phyloP scores from a whole-genome alignment of 441 rosid genomes.

The Adansonia madagascariensis region DNA sequence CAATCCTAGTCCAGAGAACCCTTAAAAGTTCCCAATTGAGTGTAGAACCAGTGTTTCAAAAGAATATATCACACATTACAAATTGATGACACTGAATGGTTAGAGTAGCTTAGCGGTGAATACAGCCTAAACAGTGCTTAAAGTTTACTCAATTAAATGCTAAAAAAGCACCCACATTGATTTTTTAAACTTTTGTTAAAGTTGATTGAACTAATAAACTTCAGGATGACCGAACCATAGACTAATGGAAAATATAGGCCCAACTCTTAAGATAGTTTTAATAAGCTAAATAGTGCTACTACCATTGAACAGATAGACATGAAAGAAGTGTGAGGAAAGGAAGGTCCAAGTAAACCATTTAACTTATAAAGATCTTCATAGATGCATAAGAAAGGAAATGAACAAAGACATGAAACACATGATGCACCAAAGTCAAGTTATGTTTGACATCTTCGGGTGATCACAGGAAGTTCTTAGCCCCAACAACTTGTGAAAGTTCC shows the following conservation, averaged over 20 bases:
- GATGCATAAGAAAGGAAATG: slow-evolving; percentile 8
- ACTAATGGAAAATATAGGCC: slow-evolving; percentile 1
- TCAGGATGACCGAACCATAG: background rate
- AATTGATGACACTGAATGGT: background rate
- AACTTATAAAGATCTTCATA: slow-evolving; percentile 1
- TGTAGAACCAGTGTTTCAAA: background rate
- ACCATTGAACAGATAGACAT: slow-evolving; percentile 13
- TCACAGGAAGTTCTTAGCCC: background rate
- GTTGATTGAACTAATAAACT: slow-evolving; percentile 13
- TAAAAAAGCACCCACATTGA: slow-evolving; percentile 13
- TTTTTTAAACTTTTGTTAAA: background rate
- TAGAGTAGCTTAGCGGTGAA: slow-evolving; percentile 2
- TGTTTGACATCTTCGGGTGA: background rate
- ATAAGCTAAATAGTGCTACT: background rate
- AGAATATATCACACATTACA: background rate
- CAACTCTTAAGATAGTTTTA: slow-evolving; percentile 1
- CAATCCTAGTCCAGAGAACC: background rate
- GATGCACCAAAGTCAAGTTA: slow-evolving; percentile 6
- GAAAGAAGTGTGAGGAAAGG: background rate
- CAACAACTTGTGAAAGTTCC: background rate
- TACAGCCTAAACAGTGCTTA: background rate
- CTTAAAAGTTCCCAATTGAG: background rate
- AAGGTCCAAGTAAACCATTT: background rate
- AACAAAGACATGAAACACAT: background rate
- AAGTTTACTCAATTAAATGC: background rate